Base-by-base conservation (phyloP, 1,284 basidiomycete species). In the Coniophora puteana region DNA sequence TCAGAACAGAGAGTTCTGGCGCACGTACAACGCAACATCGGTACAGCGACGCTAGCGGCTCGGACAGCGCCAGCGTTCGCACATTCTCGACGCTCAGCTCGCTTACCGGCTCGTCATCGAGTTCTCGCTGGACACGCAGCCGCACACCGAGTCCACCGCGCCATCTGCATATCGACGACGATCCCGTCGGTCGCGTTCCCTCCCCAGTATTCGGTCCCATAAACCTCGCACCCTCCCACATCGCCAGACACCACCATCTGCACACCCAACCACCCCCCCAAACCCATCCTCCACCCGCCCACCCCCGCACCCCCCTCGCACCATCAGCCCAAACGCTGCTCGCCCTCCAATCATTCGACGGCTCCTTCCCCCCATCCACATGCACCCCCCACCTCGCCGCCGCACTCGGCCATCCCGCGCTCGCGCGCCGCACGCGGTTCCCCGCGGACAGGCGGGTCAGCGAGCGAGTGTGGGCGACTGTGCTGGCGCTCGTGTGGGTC, bases 11-110 rank as follows among this genome's bases (percentile, higher is more conserved):
- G n/a, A n/a, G n/a, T n/a, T n/a, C n/a, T n/a, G n/a, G n/a, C n/a
- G n/a, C n/a, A n/a, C n/a, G n/a, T n/a, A n/a, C n/a, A n/a, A n/a
- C n/a, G n/a, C n/a, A n/a, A n/a, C n/a, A n/a, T n/a, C n/a, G n/a
- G n/a, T n/a, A n/a, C n/a, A n/a, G n/a, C n/a, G n/a, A n/a, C n/a
- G n/a, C n/a, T n/a, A n/a, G n/a, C n/a, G n/a, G n/a, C n/a, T n/a
- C n/a, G n/a, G n/a, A n/a, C n/a, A n/a, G n/a, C n/a, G n/a, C n/a
- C n/a, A 74, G 66, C 41, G 45, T 44, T 1, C 50, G 48, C 22
- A 64, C 63, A 0, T 68, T 72, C 46, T 69, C 75, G n/a, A 74
- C 71, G 0, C 36, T 78, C 28, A 77, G 76, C 41, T 71, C 74
- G 3, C 49, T 78, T 0, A 62, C 66, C 4, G 59, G 46, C 3